Evolutionary conservation across 805 yeast species (phyloP), one percentile per base, ranked within the genome.

Genomic region (Yarrowia sp.): DNA sequence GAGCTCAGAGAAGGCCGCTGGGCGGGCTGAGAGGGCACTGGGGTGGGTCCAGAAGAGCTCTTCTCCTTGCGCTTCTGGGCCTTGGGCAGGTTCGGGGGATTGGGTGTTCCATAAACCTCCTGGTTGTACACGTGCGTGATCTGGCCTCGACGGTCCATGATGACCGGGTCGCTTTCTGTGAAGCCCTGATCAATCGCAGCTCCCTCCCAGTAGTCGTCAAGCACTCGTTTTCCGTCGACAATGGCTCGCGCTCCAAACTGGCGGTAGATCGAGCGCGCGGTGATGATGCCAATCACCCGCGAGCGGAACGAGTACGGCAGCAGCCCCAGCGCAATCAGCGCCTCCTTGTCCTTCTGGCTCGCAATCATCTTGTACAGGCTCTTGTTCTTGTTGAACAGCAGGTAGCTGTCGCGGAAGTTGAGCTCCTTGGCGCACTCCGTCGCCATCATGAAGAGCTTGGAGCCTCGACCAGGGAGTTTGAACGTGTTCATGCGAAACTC

Each of bases 121-220:
- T 44, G 53, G 42, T 58, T 58, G 61, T 55, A 55, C 6, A 55
- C 61, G 35, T 38, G 46, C 4, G 47, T 38, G 38, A 55, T 55
- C 10, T 65, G 63, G 22, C 64, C 62, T 9, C 66, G 62, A 25
- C 68, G 71, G 55, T 72, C 75, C 29, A 62, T 32, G 10, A 69
- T 62, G 10, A 81, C 84, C 29, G 80, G 77, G 62, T 80, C 81
- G 42, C 73, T 74, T 24, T 77, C 76, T 0, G 78, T 76, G 56
- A 79, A 78, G 0, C 80, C 80, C 64, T 79, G 79, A 18, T 72
- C 73, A 36, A 69, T 71, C 0, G 78, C 78, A 3, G 71, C 66
- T 3, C 72, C 73, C 64, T 81, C 85, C 83, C 84, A 83, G 68
- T 83, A 83, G 68, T 83, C 87, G 69, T 83, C 86, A 2, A 69